Percentiles rank a stretch among this genome's conserved stretches.
These are phyloP conservation scores for Citrus medica DNA, from an alignment of 345 rosid genomes.

Conservation along the genomic window DNA sequence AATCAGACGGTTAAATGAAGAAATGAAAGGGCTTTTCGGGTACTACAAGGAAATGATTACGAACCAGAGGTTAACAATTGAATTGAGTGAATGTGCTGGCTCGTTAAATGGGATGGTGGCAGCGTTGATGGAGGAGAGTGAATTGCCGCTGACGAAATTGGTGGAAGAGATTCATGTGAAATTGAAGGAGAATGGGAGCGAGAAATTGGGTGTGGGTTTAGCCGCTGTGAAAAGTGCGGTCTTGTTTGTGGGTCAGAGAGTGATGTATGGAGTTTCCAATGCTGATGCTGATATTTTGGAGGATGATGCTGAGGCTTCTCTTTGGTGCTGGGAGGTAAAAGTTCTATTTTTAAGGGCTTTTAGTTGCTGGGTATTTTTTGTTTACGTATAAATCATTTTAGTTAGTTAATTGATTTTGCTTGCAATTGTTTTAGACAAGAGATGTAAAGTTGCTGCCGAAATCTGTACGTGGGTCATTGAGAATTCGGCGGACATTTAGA, in stretches of 20 bases:
- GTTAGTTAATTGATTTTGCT: background rate
- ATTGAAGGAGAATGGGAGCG: conserved; percentile 35
- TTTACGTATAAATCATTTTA: background rate
- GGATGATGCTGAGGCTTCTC: conserved; percentile 55
- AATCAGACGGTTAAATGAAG: conserved; percentile 38
- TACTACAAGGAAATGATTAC: conserved; percentile 45
- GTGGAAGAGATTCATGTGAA: conserved; percentile 47
- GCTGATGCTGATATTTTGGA: conserved; percentile 83
- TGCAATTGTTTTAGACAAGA: conserved; percentile 49
- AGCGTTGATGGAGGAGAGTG: conserved; percentile 73
- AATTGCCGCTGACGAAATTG: conserved; percentile 54
- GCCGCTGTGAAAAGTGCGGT: conserved; percentile 62
- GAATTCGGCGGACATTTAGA: conserved; percentile 65
- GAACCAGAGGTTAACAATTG: conserved; percentile 28
- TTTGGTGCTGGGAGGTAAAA: conserved; percentile 98
- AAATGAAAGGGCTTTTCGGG: conserved; percentile 49
- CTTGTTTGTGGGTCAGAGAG: conserved; percentile 71
- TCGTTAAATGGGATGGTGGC: conserved; percentile 52
- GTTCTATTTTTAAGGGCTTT: background rate
- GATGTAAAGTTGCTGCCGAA: conserved; percentile 70
- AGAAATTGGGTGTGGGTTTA: conserved; percentile 18
- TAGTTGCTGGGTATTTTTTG: background rate
- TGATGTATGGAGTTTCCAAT: conserved; percentile 64
- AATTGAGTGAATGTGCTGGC: conserved; percentile 23
- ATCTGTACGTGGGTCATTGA: conserved; percentile 48